These are phyloP conservation scores for Harrya chromipes DNA, from an alignment of 768 basidiomycete species.

Conservation along the genomic window DNA sequence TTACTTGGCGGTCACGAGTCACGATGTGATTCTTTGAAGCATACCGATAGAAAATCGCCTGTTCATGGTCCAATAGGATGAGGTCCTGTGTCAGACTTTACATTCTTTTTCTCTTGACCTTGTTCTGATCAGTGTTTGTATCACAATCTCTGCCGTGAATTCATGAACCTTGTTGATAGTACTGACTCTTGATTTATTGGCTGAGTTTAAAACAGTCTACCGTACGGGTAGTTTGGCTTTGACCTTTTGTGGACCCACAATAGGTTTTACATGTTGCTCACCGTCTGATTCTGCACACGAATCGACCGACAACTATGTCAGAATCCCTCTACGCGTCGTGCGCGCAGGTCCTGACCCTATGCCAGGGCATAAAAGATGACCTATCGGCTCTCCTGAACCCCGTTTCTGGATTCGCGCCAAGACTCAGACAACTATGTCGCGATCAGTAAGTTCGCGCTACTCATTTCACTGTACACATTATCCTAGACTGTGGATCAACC, in stretches of 20 bases:
- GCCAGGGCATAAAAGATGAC: slow-evolving; percentile 55
- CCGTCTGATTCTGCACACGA: not conserved
- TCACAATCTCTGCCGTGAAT: no score
- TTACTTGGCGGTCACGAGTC: no score
- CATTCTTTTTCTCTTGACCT: no score
- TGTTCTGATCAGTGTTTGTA: no score
- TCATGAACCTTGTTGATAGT: no score
- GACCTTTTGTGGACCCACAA: not conserved
- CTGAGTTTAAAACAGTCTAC: slow-evolving; percentile 7
- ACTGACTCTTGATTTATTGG: no score
- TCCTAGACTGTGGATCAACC: slow-evolving; percentile 1
- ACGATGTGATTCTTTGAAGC: not conserved
- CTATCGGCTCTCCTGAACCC: slow-evolving; percentile 62
- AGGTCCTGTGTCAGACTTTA: no score
- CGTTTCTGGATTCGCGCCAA: slow-evolving; percentile 67
- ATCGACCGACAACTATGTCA: slow-evolving; percentile 19
- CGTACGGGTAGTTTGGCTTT: not conserved
- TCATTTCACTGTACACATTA: not conserved
- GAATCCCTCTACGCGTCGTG: slow-evolving; percentile 56
- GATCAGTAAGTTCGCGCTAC: slow-evolving; percentile 48
- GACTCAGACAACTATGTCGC: slow-evolving; percentile 47
- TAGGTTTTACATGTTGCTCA: not conserved
- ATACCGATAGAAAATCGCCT: no score
- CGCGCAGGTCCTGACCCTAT: slow-evolving; percentile 62
- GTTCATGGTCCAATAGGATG: no score